A percentile compares a stretch with the other conserved stretches of the same genome.
phyloP scores from a whole-genome alignment of 805 yeast genomes.

The Groenewaldozyma tartarivorans region DNA sequence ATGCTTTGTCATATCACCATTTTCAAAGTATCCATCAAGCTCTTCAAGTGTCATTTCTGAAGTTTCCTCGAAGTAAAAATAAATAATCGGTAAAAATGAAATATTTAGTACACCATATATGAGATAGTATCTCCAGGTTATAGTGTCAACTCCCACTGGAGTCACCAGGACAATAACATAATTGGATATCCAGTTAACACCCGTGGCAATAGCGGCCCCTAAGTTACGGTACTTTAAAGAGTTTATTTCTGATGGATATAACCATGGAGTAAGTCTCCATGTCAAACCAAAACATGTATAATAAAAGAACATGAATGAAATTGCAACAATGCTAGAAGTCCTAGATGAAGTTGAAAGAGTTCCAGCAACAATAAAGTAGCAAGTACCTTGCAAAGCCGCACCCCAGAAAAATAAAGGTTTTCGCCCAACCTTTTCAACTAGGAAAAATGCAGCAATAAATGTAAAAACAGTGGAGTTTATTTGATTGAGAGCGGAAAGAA shows the following conservation, averaged over 20 bases:
- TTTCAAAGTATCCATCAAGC: conserved; percentile 27
- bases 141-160: conserved; percentile 7
- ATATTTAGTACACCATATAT: conserved; percentile 9
- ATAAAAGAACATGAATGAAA: conserved; percentile 11
- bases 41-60: conserved; percentile 40
- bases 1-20: neutral
- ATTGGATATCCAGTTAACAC: conserved; percentile 51
- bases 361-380: conserved; percentile 16
- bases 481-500: conserved; percentile 11
- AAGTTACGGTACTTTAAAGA: conserved; percentile 52
- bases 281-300: conserved; percentile 39
- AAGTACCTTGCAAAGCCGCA: conserved; percentile 41
- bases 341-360: too few relatives aligned
- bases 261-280: conserved; percentile 53
- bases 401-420: conserved; percentile 60
- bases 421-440: conserved; percentile 44
- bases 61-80: conserved; percentile 36
- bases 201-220: conserved; percentile 30
- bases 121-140: conserved; percentile 4
- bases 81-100: conserved; percentile 30
- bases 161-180: conserved; percentile 48
- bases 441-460: conserved; percentile 20
- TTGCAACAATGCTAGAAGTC: too few relatives aligned
- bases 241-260: conserved; percentile 55
- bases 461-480: conserved; percentile 12